Conservation (phyloP, 2,329 filamentous ascomycete species). For the Thielaviopsis populi region DNA sequence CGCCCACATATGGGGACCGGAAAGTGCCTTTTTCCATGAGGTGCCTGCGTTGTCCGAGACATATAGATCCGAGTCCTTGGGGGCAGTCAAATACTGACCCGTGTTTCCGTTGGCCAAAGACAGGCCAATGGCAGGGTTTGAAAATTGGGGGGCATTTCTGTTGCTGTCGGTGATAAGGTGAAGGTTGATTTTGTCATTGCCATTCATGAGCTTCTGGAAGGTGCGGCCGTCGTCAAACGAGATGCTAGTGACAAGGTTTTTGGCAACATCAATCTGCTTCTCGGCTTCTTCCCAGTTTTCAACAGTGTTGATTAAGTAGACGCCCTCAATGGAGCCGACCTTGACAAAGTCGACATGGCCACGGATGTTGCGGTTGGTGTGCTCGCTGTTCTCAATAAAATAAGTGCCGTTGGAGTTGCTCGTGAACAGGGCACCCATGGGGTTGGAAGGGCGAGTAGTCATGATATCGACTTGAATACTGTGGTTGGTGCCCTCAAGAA, state of each 20-base stretch:
- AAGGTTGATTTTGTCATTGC: constrained; percentile 58
- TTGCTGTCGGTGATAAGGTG: constrained; percentile 79
- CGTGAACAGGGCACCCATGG: constrained; percentile 80
- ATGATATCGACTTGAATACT: constrained; percentile 94
- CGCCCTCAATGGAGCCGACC: constrained; percentile 76
- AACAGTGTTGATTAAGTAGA: constrained; percentile 80
- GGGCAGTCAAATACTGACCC: constrained; percentile 55
- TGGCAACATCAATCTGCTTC: constrained; percentile 33
- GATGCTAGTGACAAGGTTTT: constrained; percentile 65
- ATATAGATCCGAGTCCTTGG: constrained; percentile 63
- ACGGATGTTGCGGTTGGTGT: constrained; percentile 67
- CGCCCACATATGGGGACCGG: constrained; percentile 86
- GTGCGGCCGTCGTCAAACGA: constrained; percentile 91
- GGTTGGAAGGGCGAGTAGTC: constrained; percentile 46
- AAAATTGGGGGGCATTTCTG: constrained; percentile 78
- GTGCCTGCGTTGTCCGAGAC: constrained; percentile 83
- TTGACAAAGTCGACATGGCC: constrained; percentile 93
- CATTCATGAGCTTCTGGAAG: constrained; percentile 58
- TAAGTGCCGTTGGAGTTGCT: constrained; percentile 97
- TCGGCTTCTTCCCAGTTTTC: constrained; percentile 69
- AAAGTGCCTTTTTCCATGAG: constrained; percentile 60
- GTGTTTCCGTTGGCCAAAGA: constrained; percentile 91
- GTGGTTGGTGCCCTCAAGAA: constrained; percentile 92
- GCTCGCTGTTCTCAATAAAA: constrained; percentile 79
- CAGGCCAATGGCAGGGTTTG: constrained; percentile 81